Conservation (phyloP, 2,329 filamentous ascomycete genomes). For the Anisogramma anomala region DNA sequence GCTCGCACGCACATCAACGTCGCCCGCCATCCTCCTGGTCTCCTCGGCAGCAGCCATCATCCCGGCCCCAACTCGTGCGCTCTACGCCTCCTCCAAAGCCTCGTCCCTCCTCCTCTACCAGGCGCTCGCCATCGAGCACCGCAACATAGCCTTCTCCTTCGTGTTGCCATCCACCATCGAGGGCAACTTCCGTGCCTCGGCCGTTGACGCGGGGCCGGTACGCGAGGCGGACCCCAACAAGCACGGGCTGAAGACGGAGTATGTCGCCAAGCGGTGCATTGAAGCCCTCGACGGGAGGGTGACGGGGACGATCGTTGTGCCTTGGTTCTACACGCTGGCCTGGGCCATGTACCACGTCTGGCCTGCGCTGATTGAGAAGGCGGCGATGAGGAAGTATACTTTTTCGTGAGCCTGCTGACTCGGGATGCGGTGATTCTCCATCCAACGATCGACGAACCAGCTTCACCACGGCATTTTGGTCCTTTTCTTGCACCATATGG, state of each 20-base stretch:
- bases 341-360: constrained; percentile 22
- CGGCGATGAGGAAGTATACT: constrained; percentile 23
- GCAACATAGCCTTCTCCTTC: constrained; percentile 21
- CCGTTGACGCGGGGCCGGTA: constrained; percentile 21
- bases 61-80: constrained; percentile 24
- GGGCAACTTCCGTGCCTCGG: constrained; percentile 24
- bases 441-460: too few relatives aligned
- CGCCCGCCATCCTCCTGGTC: constrained; percentile 10
- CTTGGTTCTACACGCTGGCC: constrained; percentile 21
- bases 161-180: constrained; percentile 24
- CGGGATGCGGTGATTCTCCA: too few relatives aligned
- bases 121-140: constrained; percentile 25
- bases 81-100: constrained; percentile 25
- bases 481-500: too few relatives aligned
- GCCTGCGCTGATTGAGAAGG: constrained; percentile 21
- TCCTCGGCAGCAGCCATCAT: constrained; percentile 18
- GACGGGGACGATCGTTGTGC: constrained; percentile 21
- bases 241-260: constrained; percentile 21
- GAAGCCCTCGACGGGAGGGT: constrained; percentile 19
- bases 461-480: too few relatives aligned
- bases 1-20: constrained; percentile 21
- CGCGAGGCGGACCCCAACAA: constrained; percentile 19
- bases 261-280: constrained; percentile 21
- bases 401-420: constrained; percentile 10
- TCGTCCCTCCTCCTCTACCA: constrained; percentile 24